Evolutionary conservation across 2,329 filamentous ascomycete genomes (phyloP), one percentile per base, ranked within the genome.

Genomic region (Alternaria ethzedia): DNA sequence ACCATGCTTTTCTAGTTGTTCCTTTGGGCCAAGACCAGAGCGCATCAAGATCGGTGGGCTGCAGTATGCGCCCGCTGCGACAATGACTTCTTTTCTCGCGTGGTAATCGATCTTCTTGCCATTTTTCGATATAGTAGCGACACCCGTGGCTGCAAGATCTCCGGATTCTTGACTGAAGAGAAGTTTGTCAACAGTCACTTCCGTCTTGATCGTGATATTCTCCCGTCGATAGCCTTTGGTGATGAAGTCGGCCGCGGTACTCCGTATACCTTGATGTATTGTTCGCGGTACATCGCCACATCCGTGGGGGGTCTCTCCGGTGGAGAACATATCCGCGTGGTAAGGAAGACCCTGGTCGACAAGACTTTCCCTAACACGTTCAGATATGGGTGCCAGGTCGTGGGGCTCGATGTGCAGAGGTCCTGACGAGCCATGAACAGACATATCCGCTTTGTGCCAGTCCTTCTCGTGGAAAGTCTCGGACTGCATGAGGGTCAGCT

Each of bases 261-360:
- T 67, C 10, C 75, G 68, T 12, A 78, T 65, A 6, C 77, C 77
- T 10, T 75, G 63, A 47, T 78, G 64, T 6, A 79, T 70, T 13
- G 73, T 79, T 21, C 77, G 65, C n/a, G 67, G 63, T 8, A 72
- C 75, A 44, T 79, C 66, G 9, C 77, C 75, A 36, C 75, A 78
- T 17, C 77, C 77, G 26, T 75, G 70, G 1, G 76, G 58, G 11
- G 70, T 70, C 43, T 78, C 71, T n/a, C 76, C 77, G 6, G 82
- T 85, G 1, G 83, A 83, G 70, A 89, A 89, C 85, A 89, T 88
- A 65, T 90, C 87, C 17, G 82, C 81, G 44, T 86, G 82, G n/a
- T 87, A 79, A 0, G 84, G 83, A 1, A 89, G 74, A 59, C 87
- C 87, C 63, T 84, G 78, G 2, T 84, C 85, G 9, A 86, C 76